Base-by-base conservation (phyloP, 305 asterid genomes). In the Withania somnifera region DNA sequence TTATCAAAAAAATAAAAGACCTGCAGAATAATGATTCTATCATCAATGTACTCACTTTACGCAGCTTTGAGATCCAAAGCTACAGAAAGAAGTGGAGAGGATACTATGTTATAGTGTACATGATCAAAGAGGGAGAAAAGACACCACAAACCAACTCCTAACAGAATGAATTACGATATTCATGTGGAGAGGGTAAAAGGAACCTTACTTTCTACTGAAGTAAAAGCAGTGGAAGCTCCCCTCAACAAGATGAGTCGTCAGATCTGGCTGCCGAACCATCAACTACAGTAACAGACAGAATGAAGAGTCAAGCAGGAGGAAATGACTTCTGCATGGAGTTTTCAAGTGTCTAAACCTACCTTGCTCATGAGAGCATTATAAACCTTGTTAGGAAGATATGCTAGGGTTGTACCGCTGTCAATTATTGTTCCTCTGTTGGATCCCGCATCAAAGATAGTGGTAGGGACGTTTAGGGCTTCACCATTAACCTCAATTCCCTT, bases 331-430 rank as follows among this genome's bases (percentile, higher is more conserved):
- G 61, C 38, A 58, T 14, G 40, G 58, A 56, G 28, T 3, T 34
- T 53, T 24, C 63, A 57, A 38, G 28, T 71, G 67, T 73, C n/a
- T 0, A 57, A 34, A 42, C 58, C 26, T 80, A 92, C 98, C 95
- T 81, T 84, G 78, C 79, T 81, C 50, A 93, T 63, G 79, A 93
- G 88, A 45, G 96, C 95, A 68, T 78, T 85, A 85, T 91, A 93
- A 71, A 97, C 91, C 60, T 88, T 90, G 85, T 92, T 91, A 5
- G 97, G 97, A 68, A 94, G 88, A 91, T 94, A 94, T n/a, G 97
- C 93, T 88, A 94, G 84, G 19, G 98, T 94, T 77, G 98, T 94
- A 84, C 98, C 98, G 22, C 97, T 93, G 83, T 94, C 98, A 78
- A 94, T 88, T 83, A 93, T 92, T 22, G 97, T 91, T 80, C 97